These are phyloP conservation scores for Xylariomycetidae sp. DNA, from an alignment of 2,329 filamentous ascomycete species.

Conservation along the genomic window DNA sequence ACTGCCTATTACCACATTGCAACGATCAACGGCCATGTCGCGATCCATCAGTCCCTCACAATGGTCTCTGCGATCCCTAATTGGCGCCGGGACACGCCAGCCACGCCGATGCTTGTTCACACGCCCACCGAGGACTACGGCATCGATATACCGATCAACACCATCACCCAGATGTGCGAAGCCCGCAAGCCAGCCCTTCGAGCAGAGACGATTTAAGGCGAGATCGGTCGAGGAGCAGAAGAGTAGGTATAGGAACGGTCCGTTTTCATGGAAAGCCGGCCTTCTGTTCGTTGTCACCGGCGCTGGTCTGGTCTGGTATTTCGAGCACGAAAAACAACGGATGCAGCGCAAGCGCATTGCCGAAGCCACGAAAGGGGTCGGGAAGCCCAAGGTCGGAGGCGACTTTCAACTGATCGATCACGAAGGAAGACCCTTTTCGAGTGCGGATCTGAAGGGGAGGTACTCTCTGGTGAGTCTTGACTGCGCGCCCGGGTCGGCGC, in stretches of 20 bases:
- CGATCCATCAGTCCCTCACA: too few relatives aligned
- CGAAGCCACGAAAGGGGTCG: constrained; percentile 88
- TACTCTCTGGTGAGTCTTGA: constrained; percentile 65
- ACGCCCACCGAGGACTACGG: too few relatives aligned
- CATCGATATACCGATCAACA: too few relatives aligned
- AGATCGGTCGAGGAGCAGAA: constrained; percentile 57
- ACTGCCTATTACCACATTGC: too few relatives aligned
- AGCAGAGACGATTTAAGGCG: constrained; percentile 35
- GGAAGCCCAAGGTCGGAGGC: constrained; percentile 88
- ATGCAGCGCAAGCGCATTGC: constrained; percentile 86
- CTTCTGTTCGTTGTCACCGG: constrained; percentile 79
- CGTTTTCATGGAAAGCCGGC: constrained; percentile 91
- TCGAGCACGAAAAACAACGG: constrained; percentile 86
- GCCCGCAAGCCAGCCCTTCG: too few relatives aligned
- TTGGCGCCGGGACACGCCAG: too few relatives aligned
- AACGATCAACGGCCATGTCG: too few relatives aligned
- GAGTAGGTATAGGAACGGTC: constrained; percentile 56
- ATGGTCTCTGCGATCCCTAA: too few relatives aligned
- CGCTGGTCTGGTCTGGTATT: constrained; percentile 78
- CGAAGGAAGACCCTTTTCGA: constrained; percentile 71
- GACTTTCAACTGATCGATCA: constrained; percentile 79
- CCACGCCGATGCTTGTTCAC: too few relatives aligned
- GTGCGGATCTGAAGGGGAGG: constrained; percentile 78
- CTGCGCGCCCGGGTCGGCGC: not conserved
- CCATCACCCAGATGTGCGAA: too few relatives aligned